phyloP scores from a whole-genome alignment of 2,329 filamentous ascomycete genomes.

The Fusarium hostae region DNA sequence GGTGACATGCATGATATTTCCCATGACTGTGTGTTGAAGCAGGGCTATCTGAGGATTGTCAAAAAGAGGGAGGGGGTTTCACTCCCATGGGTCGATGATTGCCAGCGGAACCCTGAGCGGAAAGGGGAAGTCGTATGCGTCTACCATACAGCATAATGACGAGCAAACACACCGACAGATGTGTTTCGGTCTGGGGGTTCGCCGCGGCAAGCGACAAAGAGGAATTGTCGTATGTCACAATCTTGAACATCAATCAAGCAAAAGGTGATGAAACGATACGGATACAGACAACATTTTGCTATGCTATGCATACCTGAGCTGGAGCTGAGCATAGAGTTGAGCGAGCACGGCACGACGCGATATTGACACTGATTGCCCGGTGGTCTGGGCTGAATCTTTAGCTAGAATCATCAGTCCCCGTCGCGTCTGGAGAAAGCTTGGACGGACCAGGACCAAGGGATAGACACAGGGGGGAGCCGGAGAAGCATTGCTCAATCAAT shows the following conservation, averaged over 20 bases:
- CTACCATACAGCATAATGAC: slow-evolving; percentile 26
- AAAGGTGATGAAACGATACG: slow-evolving; percentile 17
- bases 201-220: slow-evolving; percentile 32
- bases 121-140: slow-evolving; percentile 32
- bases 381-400: slow-evolving; percentile 21
- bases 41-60: slow-evolving; percentile 25
- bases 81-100: slow-evolving; percentile 9
- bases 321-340: slow-evolving; percentile 8
- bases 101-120: slow-evolving; percentile 18
- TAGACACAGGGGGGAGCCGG: slow-evolving; percentile 28
- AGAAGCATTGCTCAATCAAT: slow-evolving; percentile 5
- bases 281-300: not conserved
- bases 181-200: slow-evolving; percentile 29
- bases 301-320: not conserved
- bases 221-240: slow-evolving; percentile 32
- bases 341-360: slow-evolving; percentile 34
- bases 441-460: slow-evolving; percentile 27
- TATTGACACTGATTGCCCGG: slow-evolving; percentile 30
- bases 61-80: slow-evolving; percentile 25
- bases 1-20: slow-evolving; percentile 37
- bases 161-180: slow-evolving; percentile 28
- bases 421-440: slow-evolving; percentile 37
- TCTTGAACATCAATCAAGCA: slow-evolving; percentile 24
- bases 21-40: slow-evolving; percentile 32
- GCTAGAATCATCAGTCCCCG: slow-evolving; percentile 14